These are phyloP conservation scores for Sporobolomyces phaffii DNA, from an alignment of 768 basidiomycete species.

Conservation along the genomic window DNA sequence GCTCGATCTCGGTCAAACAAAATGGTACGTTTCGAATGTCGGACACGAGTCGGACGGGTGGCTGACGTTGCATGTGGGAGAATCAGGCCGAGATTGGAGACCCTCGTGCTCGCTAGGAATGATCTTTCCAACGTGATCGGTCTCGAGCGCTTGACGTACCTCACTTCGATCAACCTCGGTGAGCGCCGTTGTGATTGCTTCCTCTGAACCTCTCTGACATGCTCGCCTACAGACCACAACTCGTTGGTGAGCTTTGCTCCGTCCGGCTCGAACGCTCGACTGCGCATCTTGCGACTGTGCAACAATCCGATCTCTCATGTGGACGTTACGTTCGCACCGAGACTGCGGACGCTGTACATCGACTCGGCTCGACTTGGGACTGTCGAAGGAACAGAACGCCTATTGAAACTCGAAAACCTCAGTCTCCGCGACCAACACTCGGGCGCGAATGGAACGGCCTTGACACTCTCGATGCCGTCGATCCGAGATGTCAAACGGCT, in stretches of 20 bases:
- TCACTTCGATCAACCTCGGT: constrained; percentile 80
- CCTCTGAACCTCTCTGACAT: too few relatives aligned
- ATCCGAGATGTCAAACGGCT: constrained; percentile 86
- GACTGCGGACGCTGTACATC: constrained; percentile 81
- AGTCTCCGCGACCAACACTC: constrained; percentile 89
- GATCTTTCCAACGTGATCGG: constrained; percentile 57
- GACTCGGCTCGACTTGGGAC: constrained; percentile 63
- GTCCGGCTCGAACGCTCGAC: constrained; percentile 53
- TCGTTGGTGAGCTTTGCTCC: constrained; percentile 54
- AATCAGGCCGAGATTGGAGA: constrained; percentile 56
- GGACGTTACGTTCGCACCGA: constrained; percentile 57
- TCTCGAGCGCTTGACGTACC: constrained; percentile 50
- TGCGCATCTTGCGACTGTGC: constrained; percentile 80
- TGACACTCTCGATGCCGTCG: constrained; percentile 50
- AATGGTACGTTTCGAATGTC: too few relatives aligned
- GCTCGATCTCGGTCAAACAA: constrained; percentile 56
- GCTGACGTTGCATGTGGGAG: too few relatives aligned
- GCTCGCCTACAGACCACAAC: constrained; percentile 61
- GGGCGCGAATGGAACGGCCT: too few relatives aligned
- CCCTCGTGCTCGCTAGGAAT: constrained; percentile 76
- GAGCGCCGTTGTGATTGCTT: constrained; percentile 46
- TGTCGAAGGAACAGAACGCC: constrained; percentile 50
- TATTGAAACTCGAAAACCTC: constrained; percentile 76
- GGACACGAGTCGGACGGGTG: too few relatives aligned
- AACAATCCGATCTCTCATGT: constrained; percentile 68